Base-by-base conservation (phyloP, 2,329 filamentous ascomycete genomes). In the Diatrype stigma region DNA sequence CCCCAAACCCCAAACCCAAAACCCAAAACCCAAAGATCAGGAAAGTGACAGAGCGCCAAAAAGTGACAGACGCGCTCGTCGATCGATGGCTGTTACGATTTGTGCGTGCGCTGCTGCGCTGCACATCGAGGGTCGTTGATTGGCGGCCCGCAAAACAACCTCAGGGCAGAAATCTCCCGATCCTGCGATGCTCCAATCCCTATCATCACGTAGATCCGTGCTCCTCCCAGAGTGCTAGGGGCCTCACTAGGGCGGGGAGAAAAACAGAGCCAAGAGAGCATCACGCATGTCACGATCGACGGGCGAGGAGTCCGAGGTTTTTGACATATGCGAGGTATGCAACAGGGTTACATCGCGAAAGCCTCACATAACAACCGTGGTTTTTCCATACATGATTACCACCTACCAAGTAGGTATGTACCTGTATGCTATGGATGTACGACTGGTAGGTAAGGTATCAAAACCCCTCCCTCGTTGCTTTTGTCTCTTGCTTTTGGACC, bases 81-180 rank as follows among this genome's bases (percentile, higher is more conserved):
- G 16, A 38, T 30, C 34, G 19, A 49, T 47, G 23, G 45, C 10
- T 21, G 14, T 16, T 44, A n/a, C 47, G 56, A 58, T 58, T 16
- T 35, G 12, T 23, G 54, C 22, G 32, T 52, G 16, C 50, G 50
- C 51, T 51, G 48, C 23, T 35, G 40, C 32, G 50, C 50, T 38
- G 45, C 48, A 47, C 38, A 58, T 58, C 56, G 56, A 51, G 32
- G 51, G 42, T 12, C 37, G 22, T 44, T 56, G 49, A 58, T 56
- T 58, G 56, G 17, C 42, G 42, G 22, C 21, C 12, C 40, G 38
- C 34, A 37, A 7, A 17, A 17, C 34, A 17, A 37, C n/a, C 34
- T 37, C 34, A 37, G 12, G n/a, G 34, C 34, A 37, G 6, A 16
- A 37, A 14, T 17, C 34, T 17, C 34, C 34, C 34, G 34, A 37